These are phyloP conservation scores for Penicillium sp. DNA, from an alignment of 2,329 filamentous ascomycete genomes.

Conservation along the genomic window DNA sequence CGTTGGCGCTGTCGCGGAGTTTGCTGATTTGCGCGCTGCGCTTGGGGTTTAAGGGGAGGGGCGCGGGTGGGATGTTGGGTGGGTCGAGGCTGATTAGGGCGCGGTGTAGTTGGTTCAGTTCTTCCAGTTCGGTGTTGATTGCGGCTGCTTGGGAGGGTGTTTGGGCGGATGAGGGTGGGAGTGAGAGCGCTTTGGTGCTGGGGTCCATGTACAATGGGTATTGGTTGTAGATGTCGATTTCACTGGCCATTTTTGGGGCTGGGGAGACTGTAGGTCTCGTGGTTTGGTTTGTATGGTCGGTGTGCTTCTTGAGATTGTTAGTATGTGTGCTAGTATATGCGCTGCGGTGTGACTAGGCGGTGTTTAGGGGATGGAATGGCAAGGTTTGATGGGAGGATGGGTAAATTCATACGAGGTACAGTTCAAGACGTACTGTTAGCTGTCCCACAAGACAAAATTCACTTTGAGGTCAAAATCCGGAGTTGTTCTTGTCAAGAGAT, in stretches of 20 bases:
- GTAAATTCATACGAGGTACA: background rate
- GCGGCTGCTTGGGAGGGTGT: slow-evolving; percentile 44
- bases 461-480: background rate
- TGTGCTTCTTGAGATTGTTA: slow-evolving; percentile 2
- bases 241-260: slow-evolving; percentile 24
- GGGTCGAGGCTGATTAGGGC: slow-evolving; percentile 62
- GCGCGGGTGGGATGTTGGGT: slow-evolving; percentile 74
- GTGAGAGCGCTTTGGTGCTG: slow-evolving; percentile 70
- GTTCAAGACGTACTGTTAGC: background rate
- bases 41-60: slow-evolving; percentile 89
- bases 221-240: slow-evolving; percentile 62
- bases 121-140: slow-evolving; percentile 63
- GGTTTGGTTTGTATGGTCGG: background rate
- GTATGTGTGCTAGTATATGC: slow-evolving; percentile 4
- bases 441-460: background rate
- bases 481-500: background rate
- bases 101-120: slow-evolving; percentile 77
- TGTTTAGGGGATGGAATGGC: background rate
- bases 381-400: background rate
- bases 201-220: slow-evolving; percentile 80
- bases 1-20: slow-evolving; percentile 83
- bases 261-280: slow-evolving; percentile 1
- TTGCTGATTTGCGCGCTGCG: slow-evolving; percentile 84
- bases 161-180: slow-evolving; percentile 43
- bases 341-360: background rate